phyloP scores from a whole-genome alignment of 768 basidiomycete genomes.

The Phanerochaete carnosa region DNA sequence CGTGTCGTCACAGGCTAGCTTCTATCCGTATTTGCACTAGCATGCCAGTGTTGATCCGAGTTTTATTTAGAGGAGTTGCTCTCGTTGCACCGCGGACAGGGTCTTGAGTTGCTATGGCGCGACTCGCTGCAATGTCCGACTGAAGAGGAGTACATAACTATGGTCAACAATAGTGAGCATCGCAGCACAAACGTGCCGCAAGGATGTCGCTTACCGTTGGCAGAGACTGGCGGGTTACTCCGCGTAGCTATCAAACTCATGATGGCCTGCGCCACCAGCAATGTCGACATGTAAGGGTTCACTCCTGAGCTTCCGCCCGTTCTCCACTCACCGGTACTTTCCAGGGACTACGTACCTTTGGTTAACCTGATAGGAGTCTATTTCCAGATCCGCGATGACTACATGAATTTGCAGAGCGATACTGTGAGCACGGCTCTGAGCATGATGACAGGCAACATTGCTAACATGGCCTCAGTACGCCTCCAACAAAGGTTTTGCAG shows the following conservation, averaged over 20 bases:
- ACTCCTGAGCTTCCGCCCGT: background rate
- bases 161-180: constrained; percentile 90
- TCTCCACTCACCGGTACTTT: constrained; percentile 34
- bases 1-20: constrained; percentile 75
- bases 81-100: constrained; percentile 86
- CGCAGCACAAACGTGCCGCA: background rate
- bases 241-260: constrained; percentile 92
- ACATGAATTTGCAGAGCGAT: constrained; percentile 89
- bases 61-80: constrained; percentile 23
- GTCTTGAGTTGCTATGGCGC: constrained; percentile 91
- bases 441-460: background rate
- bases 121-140: constrained; percentile 89
- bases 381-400: constrained; percentile 96
- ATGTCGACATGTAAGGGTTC: constrained; percentile 49
- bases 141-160: constrained; percentile 90
- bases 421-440: constrained; percentile 48
- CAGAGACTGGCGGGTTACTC: constrained; percentile 94
- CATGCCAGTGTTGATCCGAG: background rate
- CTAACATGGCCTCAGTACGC: constrained; percentile 54
- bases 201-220: background rate
- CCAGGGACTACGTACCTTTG: constrained; percentile 76
- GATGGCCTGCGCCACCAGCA: constrained; percentile 83
- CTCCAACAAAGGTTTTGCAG: constrained; percentile 83
- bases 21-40: background rate
- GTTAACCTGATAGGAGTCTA: constrained; percentile 94